Percentiles rank a stretch among this genome's conserved stretches.
Conservation (phyloP, 192 early-diverging fungal genomes). For the Backusella morwellensis region DNA sequence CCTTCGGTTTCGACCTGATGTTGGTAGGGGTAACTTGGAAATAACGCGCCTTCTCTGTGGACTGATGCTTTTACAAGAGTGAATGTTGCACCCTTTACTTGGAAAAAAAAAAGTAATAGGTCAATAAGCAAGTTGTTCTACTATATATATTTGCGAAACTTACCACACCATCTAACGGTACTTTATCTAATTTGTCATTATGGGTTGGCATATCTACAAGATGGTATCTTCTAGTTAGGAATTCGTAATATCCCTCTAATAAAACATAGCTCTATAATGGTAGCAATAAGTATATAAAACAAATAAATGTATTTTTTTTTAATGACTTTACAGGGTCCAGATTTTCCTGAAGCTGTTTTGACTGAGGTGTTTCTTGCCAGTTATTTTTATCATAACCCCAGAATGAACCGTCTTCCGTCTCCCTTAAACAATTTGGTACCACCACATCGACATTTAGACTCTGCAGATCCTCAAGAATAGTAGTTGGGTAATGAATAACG, state of each 20-base stretch:
- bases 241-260: slow-evolving; percentile 34
- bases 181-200: slow-evolving; percentile 23
- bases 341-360: slow-evolving; percentile 35
- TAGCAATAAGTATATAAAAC: background rate
- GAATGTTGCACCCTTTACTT: slow-evolving; percentile 49
- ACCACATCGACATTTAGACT: slow-evolving; percentile 54
- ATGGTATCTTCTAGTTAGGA: slow-evolving; percentile 27
- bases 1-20: slow-evolving; percentile 62
- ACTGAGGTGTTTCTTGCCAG: slow-evolving; percentile 52
- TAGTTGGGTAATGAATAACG: slow-evolving; percentile 52
- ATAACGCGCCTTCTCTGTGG: slow-evolving; percentile 55
- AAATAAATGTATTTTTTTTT: background rate
- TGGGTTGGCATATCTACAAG: slow-evolving; percentile 33
- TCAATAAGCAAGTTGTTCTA: too few relatives aligned
- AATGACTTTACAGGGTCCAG: slow-evolving; percentile 13
- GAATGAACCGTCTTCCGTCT: slow-evolving; percentile 19
- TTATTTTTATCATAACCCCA: slow-evolving; percentile 58
- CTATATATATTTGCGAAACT: background rate
- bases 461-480: slow-evolving; percentile 53
- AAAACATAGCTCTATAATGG: slow-evolving; percentile 24
- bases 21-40: slow-evolving; percentile 53
- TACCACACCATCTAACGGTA: slow-evolving; percentile 56
- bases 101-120: too few relatives aligned
- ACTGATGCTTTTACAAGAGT: slow-evolving; percentile 52
- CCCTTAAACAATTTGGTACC: slow-evolving; percentile 51